A percentile compares a stretch with the other conserved stretches of the same genome.
phyloP scores from a whole-genome alignment of 441 rosid genomes.

The Geranium incanum region DNA sequence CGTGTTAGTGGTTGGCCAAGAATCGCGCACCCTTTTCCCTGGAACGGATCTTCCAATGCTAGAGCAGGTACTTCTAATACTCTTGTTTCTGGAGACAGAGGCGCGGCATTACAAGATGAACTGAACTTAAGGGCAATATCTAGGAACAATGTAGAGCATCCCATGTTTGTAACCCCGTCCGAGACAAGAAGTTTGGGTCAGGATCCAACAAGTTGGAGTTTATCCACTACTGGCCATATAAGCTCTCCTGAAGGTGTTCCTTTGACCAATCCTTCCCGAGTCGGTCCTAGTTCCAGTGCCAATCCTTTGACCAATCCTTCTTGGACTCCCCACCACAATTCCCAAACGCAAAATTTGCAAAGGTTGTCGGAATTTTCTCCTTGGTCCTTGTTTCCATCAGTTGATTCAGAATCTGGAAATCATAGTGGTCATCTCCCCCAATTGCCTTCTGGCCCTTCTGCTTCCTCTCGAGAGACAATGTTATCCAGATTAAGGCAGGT shows the following conservation, averaged over 20 bases:
- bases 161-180: constrained; percentile 40
- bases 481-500: constrained; percentile 45
- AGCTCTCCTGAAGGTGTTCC: constrained; percentile 36
- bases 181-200: constrained; percentile 52
- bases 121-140: constrained; percentile 37
- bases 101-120: constrained; percentile 41
- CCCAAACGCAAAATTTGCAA: constrained; percentile 35
- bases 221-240: constrained; percentile 39
- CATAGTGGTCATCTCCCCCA: constrained; percentile 47
- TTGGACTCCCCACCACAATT: constrained; percentile 41
- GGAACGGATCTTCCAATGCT: constrained; percentile 43
- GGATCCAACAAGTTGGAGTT: constrained; percentile 59
- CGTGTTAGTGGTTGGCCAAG: constrained; percentile 33
- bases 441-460: constrained; percentile 46
- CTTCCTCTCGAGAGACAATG: constrained; percentile 41
- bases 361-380: constrained; percentile 52
- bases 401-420: constrained; percentile 48
- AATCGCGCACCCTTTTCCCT: constrained; percentile 38
- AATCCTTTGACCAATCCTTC: constrained; percentile 36
- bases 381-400: constrained; percentile 62
- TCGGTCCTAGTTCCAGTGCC: constrained; percentile 40
- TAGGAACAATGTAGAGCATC: constrained; percentile 45
- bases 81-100: constrained; percentile 36
- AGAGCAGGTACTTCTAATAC: constrained; percentile 41
- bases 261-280: constrained; percentile 30